phyloP scores from a whole-genome alignment of 2,329 filamentous ascomycete species.

The Whalleya microplaca region DNA sequence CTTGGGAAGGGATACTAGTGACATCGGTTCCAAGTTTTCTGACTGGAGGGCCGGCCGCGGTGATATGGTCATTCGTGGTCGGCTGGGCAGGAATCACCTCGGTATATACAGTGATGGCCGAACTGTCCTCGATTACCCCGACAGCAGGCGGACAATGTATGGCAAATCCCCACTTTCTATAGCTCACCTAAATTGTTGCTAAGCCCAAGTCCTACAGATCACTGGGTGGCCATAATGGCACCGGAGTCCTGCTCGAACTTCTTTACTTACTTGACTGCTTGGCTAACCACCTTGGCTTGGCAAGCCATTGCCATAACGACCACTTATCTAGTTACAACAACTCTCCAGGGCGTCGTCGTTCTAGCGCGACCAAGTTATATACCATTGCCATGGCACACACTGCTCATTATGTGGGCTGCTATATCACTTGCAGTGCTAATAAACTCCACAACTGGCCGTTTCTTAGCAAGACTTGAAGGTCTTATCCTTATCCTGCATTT shows the following conservation, averaged over 20 bases:
- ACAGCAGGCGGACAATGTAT: conserved; percentile 29
- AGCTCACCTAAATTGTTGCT: no score
- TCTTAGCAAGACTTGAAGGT: conserved; percentile 30
- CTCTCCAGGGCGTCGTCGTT: conserved; percentile 30
- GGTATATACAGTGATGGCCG: conserved; percentile 39
- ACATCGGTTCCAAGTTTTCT: conserved; percentile 43
- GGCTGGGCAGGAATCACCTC: conserved; percentile 51
- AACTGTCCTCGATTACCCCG: conserved; percentile 29
- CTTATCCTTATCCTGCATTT: conserved; percentile 37
- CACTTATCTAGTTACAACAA: conserved; percentile 23
- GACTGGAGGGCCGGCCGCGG: conserved; percentile 57
- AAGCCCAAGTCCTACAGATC: conserved; percentile 1
- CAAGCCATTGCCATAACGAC: conserved; percentile 25
- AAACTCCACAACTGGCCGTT: conserved; percentile 24
- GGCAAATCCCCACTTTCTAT: no score
- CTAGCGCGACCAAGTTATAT: conserved; percentile 23
- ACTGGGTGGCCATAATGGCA: conserved; percentile 34
- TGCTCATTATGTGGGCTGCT: conserved; percentile 29
- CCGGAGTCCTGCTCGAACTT: conserved; percentile 25
- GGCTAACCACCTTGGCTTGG: conserved; percentile 32
- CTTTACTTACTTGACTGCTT: conserved; percentile 32
- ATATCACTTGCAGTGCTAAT: conserved; percentile 21
- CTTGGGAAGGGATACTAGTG: conserved; percentile 56
- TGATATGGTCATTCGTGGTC: conserved; percentile 56
- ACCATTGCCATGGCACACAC: conserved; percentile 27